Base-by-base conservation (phyloP, 495 filamentous ascomycete species). In the Hyaloscypha variabilis region DNA sequence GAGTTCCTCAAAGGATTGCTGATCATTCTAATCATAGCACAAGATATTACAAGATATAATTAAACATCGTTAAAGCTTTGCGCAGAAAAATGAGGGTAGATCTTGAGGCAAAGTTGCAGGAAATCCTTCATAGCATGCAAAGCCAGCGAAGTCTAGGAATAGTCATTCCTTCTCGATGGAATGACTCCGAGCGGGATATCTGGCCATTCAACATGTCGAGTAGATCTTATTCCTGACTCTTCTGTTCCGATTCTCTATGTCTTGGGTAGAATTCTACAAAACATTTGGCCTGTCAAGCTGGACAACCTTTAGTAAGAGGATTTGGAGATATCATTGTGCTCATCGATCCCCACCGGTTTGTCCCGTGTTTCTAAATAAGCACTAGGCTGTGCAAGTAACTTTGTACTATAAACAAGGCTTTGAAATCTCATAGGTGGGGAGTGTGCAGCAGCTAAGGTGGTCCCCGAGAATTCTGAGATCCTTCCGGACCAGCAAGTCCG, bases 261-360 rank as follows among this genome's bases (percentile, higher is more conserved):
- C 17, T 46, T 19, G 4, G 75, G 0, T 60, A 67, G 8, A 81
- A 79, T 1, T 29, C 10, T 0, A 72, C 75, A 60, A 69, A 75
- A 29, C n/a, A 76, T 62, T 60, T 70, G 54, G 80, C 81, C 3
- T 78, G 75, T 29, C 1, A 76, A 64, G 19, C 49, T 75, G 1
- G 49, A 67, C 0, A 81, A 77, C 30, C 64, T 84, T 14, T 19
- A 52, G 0, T 64, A 68, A 8, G 77, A 81, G 55, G 74, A 77
- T 60, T 76, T 83, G 8, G 31, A 13, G 31, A 36, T 5, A 36
- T 6, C 17, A 46, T 17, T 46, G 17, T 17, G 17, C 39, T 46
- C 39, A 46, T 46, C 17, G 13, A 17, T 17, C 4, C 3, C 39
- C 19, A 19, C 10, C n/a, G n/a, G n/a, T n/a, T n/a, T n/a, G 39